Conservation (phyloP, 768 basidiomycete species). For the Suillus occidentalis region DNA sequence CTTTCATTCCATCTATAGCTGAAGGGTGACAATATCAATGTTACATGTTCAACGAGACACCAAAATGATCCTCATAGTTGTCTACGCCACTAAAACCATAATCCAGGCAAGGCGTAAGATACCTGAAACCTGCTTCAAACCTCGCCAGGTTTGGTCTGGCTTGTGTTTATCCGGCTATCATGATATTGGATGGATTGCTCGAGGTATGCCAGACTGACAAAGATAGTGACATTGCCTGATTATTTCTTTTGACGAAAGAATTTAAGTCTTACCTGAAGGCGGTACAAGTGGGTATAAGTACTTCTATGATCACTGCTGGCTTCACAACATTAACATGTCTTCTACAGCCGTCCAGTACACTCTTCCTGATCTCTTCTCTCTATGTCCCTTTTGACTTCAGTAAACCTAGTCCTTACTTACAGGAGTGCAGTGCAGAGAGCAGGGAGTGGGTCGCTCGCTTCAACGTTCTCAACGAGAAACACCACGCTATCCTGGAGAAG, state of each 20-base stretch:
- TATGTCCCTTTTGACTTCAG: conserved; percentile 47
- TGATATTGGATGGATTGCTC: background rate
- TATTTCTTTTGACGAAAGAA: background rate
- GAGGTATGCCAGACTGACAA: background rate
- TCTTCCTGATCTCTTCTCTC: conserved; percentile 56
- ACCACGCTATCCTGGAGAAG: conserved; percentile 53
- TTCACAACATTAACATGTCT: conserved; percentile 7
- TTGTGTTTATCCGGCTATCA: background rate
- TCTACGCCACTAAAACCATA: background rate
- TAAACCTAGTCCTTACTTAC: conserved; percentile 56
- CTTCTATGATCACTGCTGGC: background rate
- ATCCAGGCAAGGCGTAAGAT: conserved; percentile 4
- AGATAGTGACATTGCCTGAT: background rate
- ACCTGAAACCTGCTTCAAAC: conserved; percentile 1
- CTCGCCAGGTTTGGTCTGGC: conserved; percentile 10
- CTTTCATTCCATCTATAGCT: no score
- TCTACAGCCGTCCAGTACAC: conserved; percentile 36
- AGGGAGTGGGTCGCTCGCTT: conserved; percentile 61
- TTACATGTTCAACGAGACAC: no score
- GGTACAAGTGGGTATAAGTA: background rate
- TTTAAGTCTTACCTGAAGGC: background rate
- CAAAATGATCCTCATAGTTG: no score
- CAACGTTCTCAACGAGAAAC: conserved; percentile 56
- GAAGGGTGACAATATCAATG: no score
- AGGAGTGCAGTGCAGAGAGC: conserved; percentile 54